Conservation (phyloP, 495 filamentous ascomycete genomes). For the Cudoniella acicularis region DNA sequence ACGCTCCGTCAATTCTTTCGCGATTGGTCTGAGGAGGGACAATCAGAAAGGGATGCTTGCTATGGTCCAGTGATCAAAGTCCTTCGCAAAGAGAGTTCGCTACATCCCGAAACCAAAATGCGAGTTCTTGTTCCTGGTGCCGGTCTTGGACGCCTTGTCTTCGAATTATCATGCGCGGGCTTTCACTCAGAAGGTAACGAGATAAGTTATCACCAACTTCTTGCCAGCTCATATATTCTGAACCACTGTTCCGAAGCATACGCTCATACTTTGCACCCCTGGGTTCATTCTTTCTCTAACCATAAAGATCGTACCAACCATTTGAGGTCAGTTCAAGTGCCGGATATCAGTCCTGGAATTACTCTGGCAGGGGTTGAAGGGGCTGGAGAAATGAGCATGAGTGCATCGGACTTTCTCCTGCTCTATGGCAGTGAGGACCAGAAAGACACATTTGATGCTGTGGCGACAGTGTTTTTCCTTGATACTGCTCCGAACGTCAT, state of each 20-base stretch:
- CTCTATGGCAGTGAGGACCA: conserved; percentile 62
- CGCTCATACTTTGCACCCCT: conserved; percentile 70
- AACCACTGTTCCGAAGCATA: conserved; percentile 51
- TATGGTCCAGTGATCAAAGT: conserved; percentile 63
- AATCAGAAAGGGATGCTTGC: conserved; percentile 65
- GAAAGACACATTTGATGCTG: conserved; percentile 66
- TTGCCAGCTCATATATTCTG: conserved; percentile 83
- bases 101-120: conserved; percentile 34
- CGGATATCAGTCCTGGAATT: conserved; percentile 69
- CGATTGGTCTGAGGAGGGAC: conserved; percentile 86
- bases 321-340: conserved; percentile 62
- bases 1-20: conserved; percentile 92
- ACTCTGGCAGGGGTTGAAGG: conserved; percentile 12
- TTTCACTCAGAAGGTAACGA: conserved; percentile 86
- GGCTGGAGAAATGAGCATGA: conserved; percentile 77
- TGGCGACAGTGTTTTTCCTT: conserved; percentile 90
- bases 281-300: conserved; percentile 79
- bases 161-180: conserved; percentile 75
- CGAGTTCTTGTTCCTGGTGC: conserved; percentile 85
- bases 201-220: conserved; percentile 88
- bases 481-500: conserved; percentile 94
- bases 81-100: conserved; percentile 17
- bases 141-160: conserved; percentile 80
- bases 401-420: conserved; percentile 76
- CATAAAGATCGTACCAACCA: conserved; percentile 67